Conservation (phyloP, 352 stramenopile species). For the Pythium periplocum region DNA sequence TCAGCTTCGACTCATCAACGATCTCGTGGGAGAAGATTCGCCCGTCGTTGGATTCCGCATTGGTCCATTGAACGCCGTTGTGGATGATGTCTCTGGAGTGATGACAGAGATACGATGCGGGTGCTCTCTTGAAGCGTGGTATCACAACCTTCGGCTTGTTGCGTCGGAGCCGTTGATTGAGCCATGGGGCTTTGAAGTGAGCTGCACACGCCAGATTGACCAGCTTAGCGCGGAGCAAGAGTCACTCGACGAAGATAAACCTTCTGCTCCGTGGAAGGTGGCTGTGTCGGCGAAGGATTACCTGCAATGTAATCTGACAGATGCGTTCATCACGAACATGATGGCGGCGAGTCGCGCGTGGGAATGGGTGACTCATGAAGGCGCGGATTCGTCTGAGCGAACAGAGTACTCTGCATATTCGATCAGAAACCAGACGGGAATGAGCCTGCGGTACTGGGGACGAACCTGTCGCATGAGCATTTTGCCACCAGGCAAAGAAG, state of each 20-base stretch:
- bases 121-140: constrained; percentile 66
- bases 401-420: constrained; percentile 83
- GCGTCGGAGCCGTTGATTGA: constrained; percentile 78
- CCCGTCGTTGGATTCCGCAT: constrained; percentile 64
- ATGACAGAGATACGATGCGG: constrained; percentile 26
- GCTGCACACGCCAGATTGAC: constrained; percentile 14
- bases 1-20: constrained; percentile 77
- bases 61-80: constrained; percentile 28
- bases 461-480: constrained; percentile 45
- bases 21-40: constrained; percentile 75
- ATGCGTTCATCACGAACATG: constrained; percentile 76
- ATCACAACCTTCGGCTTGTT: constrained; percentile 81
- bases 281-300: constrained; percentile 55
- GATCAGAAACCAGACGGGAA: constrained; percentile 83
- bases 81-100: constrained; percentile 22
- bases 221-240: too few relatives aligned
- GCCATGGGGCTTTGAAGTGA: constrained; percentile 56
- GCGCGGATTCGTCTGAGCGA: constrained; percentile 61
- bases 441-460: constrained; percentile 74
- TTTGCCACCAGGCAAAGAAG: constrained; percentile 47
- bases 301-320: constrained; percentile 76
- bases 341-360: constrained; percentile 72
- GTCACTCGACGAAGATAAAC: too few relatives aligned
- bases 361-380: constrained; percentile 71
- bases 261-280: constrained; percentile 36